Conservation (phyloP, 176 grass and related monocot species). For the Oryza nivara region DNA sequence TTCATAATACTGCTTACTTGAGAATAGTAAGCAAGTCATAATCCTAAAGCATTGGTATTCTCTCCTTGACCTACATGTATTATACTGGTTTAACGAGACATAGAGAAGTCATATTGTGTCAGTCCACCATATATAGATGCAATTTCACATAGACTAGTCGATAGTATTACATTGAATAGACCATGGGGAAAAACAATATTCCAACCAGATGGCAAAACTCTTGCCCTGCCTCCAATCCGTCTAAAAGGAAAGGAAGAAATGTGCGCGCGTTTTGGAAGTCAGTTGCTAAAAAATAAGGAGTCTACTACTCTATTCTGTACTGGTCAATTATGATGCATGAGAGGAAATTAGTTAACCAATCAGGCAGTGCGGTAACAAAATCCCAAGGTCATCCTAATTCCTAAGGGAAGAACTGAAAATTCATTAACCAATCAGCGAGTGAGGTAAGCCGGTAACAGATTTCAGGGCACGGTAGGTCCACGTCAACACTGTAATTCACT, state of each 20-base stretch:
- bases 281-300: background rate
- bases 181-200: background rate
- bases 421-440: too few relatives aligned
- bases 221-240: too few relatives aligned
- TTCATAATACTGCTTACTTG: background rate
- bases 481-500: background rate
- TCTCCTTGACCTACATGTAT: background rate
- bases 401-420: background rate
- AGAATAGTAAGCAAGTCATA: background rate
- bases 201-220: background rate
- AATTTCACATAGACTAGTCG: slow-evolving; percentile 5
- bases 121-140: background rate
- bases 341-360: background rate
- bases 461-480: background rate
- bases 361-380: background rate
- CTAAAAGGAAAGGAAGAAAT: background rate
- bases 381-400: background rate
- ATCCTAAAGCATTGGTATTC: background rate
- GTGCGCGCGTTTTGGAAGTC: background rate
- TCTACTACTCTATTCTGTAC: background rate
- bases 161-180: background rate
- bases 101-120: background rate
- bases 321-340: background rate
- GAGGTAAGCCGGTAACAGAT: too few relatives aligned
- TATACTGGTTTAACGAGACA: background rate